Evolutionary conservation across 768 basidiomycete species (phyloP).

Genomic region (Mycena epipterygia): DNA sequence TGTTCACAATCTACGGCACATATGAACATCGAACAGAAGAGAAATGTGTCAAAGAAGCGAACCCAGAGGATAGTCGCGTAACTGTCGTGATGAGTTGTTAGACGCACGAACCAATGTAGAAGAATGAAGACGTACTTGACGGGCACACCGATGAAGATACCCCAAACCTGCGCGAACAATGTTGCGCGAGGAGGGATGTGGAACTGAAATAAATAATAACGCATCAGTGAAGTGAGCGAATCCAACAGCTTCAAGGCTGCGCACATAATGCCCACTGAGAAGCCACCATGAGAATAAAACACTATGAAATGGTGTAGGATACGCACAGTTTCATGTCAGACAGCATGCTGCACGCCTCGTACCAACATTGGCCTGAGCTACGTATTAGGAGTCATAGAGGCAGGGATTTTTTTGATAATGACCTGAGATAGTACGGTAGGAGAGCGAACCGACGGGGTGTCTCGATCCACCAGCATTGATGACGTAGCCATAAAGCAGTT

Average conservation of each 20-base stretch:
- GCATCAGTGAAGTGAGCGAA: too few relatives aligned
- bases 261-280: slow-evolving; percentile 41
- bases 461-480: slow-evolving; percentile 42
- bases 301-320: not conserved
- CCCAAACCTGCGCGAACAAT: slow-evolving; percentile 41
- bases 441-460: slow-evolving; percentile 40
- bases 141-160: slow-evolving; percentile 41
- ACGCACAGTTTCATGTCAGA: slow-evolving; percentile 45
- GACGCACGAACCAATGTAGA: not conserved
- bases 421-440: slow-evolving; percentile 43
- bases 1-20: slow-evolving; percentile 37
- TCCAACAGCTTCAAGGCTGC: too few relatives aligned
- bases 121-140: slow-evolving; percentile 35
- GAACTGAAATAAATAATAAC: slow-evolving; percentile 27
- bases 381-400: too few relatives aligned
- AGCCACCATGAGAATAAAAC: not conserved
- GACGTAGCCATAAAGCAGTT: slow-evolving; percentile 42
- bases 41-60: not conserved
- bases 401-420: too few relatives aligned
- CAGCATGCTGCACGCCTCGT: slow-evolving; percentile 43
- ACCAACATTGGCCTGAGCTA: slow-evolving; percentile 47
- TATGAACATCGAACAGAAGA: not conserved
- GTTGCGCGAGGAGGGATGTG: slow-evolving; percentile 42
- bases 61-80: slow-evolving; percentile 38
- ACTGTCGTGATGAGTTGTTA: slow-evolving; percentile 12